Evolutionary conservation across 768 basidiomycete genomes (phyloP).

Genomic region (Lentinula edodes): DNA sequence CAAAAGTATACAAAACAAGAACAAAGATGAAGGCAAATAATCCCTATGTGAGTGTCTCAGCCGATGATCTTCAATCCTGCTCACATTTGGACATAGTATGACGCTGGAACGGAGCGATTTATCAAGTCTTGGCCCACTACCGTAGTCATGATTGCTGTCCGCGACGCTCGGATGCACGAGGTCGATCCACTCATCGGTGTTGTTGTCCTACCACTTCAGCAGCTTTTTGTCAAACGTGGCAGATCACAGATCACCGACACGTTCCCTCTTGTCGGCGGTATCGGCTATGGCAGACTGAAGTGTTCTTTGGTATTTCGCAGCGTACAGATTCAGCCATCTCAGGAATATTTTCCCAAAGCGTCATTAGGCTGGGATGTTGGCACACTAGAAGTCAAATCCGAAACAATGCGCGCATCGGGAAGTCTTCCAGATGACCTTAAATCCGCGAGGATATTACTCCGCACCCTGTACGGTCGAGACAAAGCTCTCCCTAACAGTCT

Average conservation of each 20-base stretch:
- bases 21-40: slow-evolving; percentile 40
- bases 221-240: slow-evolving; percentile 35
- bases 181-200: slow-evolving; percentile 67
- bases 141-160: slow-evolving; percentile 59
- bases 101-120: slow-evolving; percentile 66
- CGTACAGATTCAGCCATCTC: slow-evolving; percentile 48
- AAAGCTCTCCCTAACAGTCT: slow-evolving; percentile 24
- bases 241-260: slow-evolving; percentile 52
- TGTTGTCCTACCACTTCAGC: slow-evolving; percentile 45
- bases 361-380: slow-evolving; percentile 59
- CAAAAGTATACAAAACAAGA: slow-evolving; percentile 38
- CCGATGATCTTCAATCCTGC: neutral
- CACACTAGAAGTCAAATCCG: slow-evolving; percentile 47
- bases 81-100: slow-evolving; percentile 28
- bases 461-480: slow-evolving; percentile 29
- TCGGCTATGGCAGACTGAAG: slow-evolving; percentile 60
- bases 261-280: slow-evolving; percentile 64
- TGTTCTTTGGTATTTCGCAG: slow-evolving; percentile 65
- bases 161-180: slow-evolving; percentile 54
- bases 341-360: slow-evolving; percentile 32
- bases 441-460: slow-evolving; percentile 35
- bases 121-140: slow-evolving; percentile 57
- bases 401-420: slow-evolving; percentile 22
- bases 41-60: slow-evolving; percentile 31
- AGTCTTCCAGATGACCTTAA: slow-evolving; percentile 28